Conservation (phyloP, 208 protist species). For the Dictyostelium gargantuum region DNA sequence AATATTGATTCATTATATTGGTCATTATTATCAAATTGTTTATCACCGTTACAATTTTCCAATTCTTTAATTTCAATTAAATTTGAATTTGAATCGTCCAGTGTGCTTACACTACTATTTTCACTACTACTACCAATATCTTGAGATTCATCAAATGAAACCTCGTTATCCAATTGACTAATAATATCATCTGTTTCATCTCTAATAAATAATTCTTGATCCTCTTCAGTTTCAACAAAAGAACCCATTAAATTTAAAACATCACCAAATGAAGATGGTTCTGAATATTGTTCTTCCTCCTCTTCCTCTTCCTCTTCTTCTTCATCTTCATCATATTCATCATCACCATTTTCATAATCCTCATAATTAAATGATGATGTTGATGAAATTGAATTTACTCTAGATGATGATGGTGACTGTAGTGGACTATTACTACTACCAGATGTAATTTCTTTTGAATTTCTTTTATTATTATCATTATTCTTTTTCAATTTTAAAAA, state of each 20-base stretch:
- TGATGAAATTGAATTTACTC: not conserved
- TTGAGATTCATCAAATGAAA: not conserved
- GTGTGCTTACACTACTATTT: too few species aligned
- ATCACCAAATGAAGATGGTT: not conserved
- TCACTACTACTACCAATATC: not conserved
- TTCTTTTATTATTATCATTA: not conserved
- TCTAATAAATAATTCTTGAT: not conserved
- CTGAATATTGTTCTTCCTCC: not conserved
- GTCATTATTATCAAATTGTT: too few species aligned
- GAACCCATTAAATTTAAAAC: not conserved
- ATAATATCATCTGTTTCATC: slow-evolving; percentile 3
- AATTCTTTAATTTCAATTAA: not conserved
- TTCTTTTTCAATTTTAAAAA: not conserved
- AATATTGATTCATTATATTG: too few species aligned
- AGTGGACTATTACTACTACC: not conserved
- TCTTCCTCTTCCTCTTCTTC: not conserved
- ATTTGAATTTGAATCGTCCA: not conserved
- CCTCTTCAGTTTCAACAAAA: not conserved
- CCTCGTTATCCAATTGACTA: not conserved
- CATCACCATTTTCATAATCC: not conserved
- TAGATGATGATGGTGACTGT: not conserved
- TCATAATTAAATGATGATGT: not conserved
- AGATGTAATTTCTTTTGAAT: not conserved
- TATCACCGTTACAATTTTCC: too few species aligned
- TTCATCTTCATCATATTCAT: not conserved